Percentiles rank a stretch among this genome's conserved stretches.
These are phyloP conservation scores for Hordeum marinum DNA, from an alignment of 176 grass and related monocot species.

Conservation along the genomic window DNA sequence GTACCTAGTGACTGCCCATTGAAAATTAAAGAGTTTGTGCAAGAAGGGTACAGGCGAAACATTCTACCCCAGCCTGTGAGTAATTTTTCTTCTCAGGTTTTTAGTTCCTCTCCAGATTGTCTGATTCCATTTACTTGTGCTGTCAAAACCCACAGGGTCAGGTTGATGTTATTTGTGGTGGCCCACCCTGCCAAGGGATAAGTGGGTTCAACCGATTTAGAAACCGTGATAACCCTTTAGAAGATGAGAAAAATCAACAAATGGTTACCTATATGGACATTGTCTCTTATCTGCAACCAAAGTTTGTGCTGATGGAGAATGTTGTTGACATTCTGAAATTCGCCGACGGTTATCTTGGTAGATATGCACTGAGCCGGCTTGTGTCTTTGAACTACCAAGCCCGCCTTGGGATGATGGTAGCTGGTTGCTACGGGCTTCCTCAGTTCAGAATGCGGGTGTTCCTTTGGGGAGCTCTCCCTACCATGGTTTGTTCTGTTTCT, in stretches of 20 bases:
- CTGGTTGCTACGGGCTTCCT: conserved; percentile 79
- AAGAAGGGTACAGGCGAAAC: conserved; percentile 40
- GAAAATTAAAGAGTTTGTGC: conserved; percentile 76
- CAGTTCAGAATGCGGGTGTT: conserved; percentile 81
- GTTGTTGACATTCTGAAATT: conserved; percentile 89
- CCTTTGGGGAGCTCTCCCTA: conserved; percentile 68
- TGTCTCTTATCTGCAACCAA: conserved; percentile 64
- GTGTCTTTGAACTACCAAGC: conserved; percentile 85
- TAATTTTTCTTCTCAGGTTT: neutral
- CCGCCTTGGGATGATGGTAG: conserved; percentile 67
- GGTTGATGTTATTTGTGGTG: conserved; percentile 82
- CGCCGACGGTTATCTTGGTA: conserved; percentile 61
- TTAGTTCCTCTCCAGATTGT: neutral
- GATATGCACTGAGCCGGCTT: conserved; percentile 69
- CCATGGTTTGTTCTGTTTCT: conserved; percentile 45
- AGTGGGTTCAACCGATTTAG: conserved; percentile 95
- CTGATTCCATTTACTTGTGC: neutral
- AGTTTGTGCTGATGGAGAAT: conserved; percentile 91
- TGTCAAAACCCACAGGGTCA: conserved; percentile 37
- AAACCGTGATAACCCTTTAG: conserved; percentile 53
- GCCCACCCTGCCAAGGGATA: conserved; percentile 86
- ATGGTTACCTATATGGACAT: conserved; percentile 87
- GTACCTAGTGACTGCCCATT: conserved; percentile 51
- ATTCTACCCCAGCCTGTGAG: conserved; percentile 74
- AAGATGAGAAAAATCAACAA: conserved; percentile 85